Evolutionary conservation across 1,139 yeast species (phyloP), one percentile per base, ranked within the genome.

Genomic region (Keqinozyma sinolaborantium): DNA sequence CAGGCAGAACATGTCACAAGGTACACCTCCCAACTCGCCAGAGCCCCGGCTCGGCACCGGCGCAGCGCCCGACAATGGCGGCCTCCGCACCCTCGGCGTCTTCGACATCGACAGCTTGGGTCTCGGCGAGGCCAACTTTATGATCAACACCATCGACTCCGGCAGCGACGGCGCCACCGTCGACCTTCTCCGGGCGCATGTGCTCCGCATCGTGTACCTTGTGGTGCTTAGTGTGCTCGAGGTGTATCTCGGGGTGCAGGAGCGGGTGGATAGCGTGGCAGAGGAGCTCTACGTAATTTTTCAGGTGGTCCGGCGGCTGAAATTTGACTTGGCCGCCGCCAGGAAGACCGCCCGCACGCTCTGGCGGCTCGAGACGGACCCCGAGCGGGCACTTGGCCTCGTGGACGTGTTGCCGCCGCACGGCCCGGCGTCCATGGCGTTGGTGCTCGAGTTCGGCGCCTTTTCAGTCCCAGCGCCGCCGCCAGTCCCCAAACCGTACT

Each of bases 401-500:
- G 13, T 42, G 10, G 38, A 38, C 28, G 42, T 40, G 7, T 36
- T 41, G 11, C 24, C 33, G n/a, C 45, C 45, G 8, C 30, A 30
- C 5, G 36, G 48, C 9, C 60, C 62, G 4, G 27, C 30, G 7
- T 45, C 56, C 9, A 33, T 51, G 5, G 36, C 50, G 3, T 32
- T 56, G 14, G 32, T 59, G 5, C 42, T 53, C 16, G 38, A 44
- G 12, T 29, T 39, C 13, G 39, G 45, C 16, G 35, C 39, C 2
- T 34, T 38, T 18, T 12, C 36, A 6, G 30, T 46, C 3, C 32
- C 41, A 2, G 40, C 53, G 14, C 73, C 74, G 16, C 65, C 72
- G 3, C 59, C 54, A 6, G 39, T 66, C 6, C 77, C 77, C 2
- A 55, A 52, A 27, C 73, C 75, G 0, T 69, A 54, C 37, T 45